Base-by-base conservation (phyloP, 2,329 filamentous ascomycete species). In the Colletotrichum sp. region DNA sequence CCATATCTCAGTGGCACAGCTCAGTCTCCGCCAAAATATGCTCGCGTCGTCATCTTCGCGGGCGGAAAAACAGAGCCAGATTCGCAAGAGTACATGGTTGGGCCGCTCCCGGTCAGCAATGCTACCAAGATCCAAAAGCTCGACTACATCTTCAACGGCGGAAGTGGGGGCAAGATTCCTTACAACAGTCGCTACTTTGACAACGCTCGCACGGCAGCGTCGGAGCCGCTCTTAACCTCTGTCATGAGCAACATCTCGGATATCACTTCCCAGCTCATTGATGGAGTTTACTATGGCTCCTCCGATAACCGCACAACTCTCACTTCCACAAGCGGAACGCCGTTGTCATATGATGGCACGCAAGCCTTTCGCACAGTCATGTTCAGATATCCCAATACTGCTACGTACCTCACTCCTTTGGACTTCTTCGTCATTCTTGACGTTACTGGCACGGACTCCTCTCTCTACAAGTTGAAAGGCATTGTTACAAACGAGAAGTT, bases 71-170 rank as follows among this genome's bases (percentile, higher is more conserved):
- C 78, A 6, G 82, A 85, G 14, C 87, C 87, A 2, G 83, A 86
- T 32, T 86, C 85, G 7, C 85, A 88, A 72, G 87, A 90, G 77
- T 89, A 86, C 77, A 87, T 88, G 83, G 84, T 90, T 32, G 88
- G 88, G 0, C 88, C 89, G 3, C 82, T 90, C 5, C 89, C 88
- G 3, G 82, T 89, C 5, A 81, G 80, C 9, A 68, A 78, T 24
- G 77, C 83, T 21, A 87, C 86, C 7, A 84, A 78, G 18, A 80
- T 86, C 30, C 78, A 84, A 68, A 83, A 84, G 60, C 80, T 88
- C 13, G 84, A 85, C 67, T 88, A 87, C 78, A 81, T 83, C 21
- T 87, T 85, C 81, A 88, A 87, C 79, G 86, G 86, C 7, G 85
- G 85, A 4, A 83, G 80, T 9, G 83, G 84, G 6, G 83, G 84